Conservation (phyloP, 2,329 filamentous ascomycete species). For the Emmonsia crescens region DNA sequence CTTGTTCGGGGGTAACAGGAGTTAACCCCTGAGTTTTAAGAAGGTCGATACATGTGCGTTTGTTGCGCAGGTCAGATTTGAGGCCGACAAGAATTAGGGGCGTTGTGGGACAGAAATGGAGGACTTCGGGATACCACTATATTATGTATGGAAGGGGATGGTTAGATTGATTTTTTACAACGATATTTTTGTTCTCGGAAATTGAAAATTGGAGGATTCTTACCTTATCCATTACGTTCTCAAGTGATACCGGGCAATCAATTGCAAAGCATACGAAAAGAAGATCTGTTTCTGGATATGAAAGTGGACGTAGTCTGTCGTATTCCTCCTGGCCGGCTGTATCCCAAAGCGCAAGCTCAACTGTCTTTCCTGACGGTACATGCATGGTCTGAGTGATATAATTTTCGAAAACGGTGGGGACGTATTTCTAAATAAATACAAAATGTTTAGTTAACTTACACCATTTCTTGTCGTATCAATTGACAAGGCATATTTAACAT, state of each 20-base stretch:
- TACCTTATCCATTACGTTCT: slow-evolving; percentile 99
- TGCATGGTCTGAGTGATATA: slow-evolving; percentile 98
- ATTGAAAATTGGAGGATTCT: slow-evolving; percentile 12
- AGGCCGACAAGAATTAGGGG: slow-evolving; percentile 91
- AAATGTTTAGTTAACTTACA: no score
- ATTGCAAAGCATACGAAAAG: slow-evolving; percentile 99
- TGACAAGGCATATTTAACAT: no score
- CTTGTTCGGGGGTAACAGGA: slow-evolving; percentile 85
- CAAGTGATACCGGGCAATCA: slow-evolving; percentile 93
- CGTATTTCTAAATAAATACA: slow-evolving; percentile 99
- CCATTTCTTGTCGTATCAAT: no score
- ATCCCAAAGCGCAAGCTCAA: slow-evolving; percentile 96
- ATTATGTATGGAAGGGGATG: not conserved
- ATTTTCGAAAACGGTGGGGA: slow-evolving; percentile 98
- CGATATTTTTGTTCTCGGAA: not conserved
- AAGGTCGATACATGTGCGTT: slow-evolving; percentile 95
- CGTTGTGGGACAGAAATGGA: slow-evolving; percentile 97
- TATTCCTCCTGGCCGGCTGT: slow-evolving; percentile 98
- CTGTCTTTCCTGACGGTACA: slow-evolving; percentile 76
- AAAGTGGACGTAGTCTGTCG: slow-evolving; percentile 86
- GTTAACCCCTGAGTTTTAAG: slow-evolving; percentile 96
- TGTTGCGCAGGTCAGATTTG: slow-evolving; percentile 91
- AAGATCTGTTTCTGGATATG: slow-evolving; percentile 94
- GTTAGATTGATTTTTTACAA: slow-evolving; percentile 7
- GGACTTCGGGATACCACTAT: slow-evolving; percentile 97